Evolutionary conservation across 2,329 filamentous ascomycete species (phyloP).

Genomic region (Fusarium phyllophilum): DNA sequence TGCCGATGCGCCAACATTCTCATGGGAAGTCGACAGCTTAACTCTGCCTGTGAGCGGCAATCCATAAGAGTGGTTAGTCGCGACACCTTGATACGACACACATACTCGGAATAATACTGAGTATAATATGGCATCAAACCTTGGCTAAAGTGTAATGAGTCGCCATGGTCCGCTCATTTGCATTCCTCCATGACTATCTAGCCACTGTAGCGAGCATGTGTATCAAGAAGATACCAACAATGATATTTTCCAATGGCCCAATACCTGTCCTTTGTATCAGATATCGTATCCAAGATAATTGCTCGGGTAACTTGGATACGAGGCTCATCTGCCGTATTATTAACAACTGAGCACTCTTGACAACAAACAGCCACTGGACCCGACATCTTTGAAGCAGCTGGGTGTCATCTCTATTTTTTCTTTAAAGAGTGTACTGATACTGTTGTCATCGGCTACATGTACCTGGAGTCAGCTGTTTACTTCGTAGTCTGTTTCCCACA

Average conservation of each 20-base stretch:
- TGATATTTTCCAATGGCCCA: rapidly evolving
- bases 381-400: background rate
- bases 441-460: background rate
- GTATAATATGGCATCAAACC: background rate
- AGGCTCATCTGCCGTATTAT: background rate
- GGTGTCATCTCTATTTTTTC: too few species aligned
- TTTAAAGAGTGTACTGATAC: background rate
- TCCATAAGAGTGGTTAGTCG: background rate
- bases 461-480: rapidly evolving
- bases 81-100: rapidly evolving
- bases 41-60: background rate
- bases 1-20: rapidly evolving
- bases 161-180: background rate
- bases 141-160: background rate
- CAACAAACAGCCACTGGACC: background rate
- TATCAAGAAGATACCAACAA: background rate
- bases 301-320: rapidly evolving
- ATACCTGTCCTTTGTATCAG: background rate
- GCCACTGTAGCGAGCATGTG: background rate
- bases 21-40: rapidly evolving
- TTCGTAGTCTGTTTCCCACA: too few species aligned
- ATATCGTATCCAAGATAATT: background rate
- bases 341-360: background rate
- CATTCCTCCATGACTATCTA: background rate
- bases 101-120: background rate